Percentiles rank a stretch among this genome's conserved stretches.
Conservation (phyloP, 305 asterid genomes). For the Ajuga reptans region DNA sequence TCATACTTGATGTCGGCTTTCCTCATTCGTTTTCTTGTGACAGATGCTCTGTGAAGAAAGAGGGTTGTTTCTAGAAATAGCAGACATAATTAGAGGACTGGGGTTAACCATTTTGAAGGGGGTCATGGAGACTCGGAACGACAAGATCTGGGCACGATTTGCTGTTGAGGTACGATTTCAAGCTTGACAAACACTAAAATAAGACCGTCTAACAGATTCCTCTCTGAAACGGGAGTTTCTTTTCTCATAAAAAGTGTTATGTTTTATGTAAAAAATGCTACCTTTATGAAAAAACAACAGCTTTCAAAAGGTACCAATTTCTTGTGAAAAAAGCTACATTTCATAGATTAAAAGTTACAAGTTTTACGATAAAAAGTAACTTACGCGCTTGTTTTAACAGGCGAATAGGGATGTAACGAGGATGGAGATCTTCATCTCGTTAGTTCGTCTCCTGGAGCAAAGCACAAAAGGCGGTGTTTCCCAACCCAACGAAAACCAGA, state of each 20-base stretch:
- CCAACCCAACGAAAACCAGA: conserved; percentile 32
- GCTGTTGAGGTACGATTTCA: conserved; percentile 60
- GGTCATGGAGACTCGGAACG: conserved; percentile 73
- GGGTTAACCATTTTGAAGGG: conserved; percentile 89
- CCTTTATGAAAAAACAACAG: too few species aligned
- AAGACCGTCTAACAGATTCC: too few species aligned
- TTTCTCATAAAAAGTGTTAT: too few species aligned
- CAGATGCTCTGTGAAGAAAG: conserved; percentile 95
- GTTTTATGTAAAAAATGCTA: too few species aligned
- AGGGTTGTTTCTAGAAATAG: conserved; percentile 83
- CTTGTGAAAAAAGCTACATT: too few species aligned
- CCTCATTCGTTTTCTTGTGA: not conserved
- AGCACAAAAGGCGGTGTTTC: conserved; percentile 34
- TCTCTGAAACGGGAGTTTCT: too few species aligned
- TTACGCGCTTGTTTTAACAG: conserved; percentile 36
- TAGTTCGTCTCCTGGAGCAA: conserved; percentile 79
- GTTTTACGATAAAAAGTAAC: too few species aligned
- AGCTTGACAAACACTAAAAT: not conserved
- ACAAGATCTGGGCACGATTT: conserved; percentile 93
- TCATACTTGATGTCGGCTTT: not conserved
- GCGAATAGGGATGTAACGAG: conserved; percentile 86
- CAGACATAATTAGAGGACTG: conserved; percentile 88
- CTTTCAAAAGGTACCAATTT: too few species aligned
- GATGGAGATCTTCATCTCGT: conserved; percentile 80
- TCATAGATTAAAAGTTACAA: too few species aligned